Conservation (phyloP, 192 early-diverging fungal genomes). For the Coemansia pectinata region DNA sequence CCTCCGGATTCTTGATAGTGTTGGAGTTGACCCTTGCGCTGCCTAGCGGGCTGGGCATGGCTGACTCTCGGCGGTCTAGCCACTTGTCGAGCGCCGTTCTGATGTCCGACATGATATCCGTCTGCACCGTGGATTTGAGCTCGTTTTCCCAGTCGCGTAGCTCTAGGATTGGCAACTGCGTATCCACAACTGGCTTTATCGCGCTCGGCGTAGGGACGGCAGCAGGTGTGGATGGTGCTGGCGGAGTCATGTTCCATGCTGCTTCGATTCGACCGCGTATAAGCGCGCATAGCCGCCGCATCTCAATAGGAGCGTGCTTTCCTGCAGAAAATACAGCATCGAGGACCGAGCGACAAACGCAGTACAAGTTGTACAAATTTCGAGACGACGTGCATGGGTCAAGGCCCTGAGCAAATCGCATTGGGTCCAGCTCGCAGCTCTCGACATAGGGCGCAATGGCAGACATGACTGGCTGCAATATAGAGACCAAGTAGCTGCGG, state of each 20-base stretch:
- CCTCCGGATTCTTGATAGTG: background rate
- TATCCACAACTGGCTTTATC: conserved; percentile 4
- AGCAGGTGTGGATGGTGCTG: conserved; percentile 9
- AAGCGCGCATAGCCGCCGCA: conserved; percentile 49
- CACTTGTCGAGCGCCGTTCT: conserved; percentile 43
- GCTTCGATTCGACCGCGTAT: conserved; percentile 46
- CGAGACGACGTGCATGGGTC: conserved; percentile 24
- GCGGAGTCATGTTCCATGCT: conserved; percentile 29
- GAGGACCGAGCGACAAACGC: conserved; percentile 51
- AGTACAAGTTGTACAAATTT: conserved; percentile 53
- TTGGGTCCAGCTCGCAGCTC: conserved; percentile 55
- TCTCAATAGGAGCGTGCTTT: conserved; percentile 46
- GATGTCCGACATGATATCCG: conserved; percentile 46
- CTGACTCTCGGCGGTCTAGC: conserved; percentile 35
- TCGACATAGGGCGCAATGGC: conserved; percentile 44
- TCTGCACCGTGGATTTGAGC: conserved; percentile 39
- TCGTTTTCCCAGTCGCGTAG: conserved; percentile 48
- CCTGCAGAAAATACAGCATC: conserved; percentile 51
- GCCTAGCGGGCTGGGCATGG: background rate
- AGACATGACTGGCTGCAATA: conserved; percentile 50
- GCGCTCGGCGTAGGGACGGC: background rate
- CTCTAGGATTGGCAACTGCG: conserved; percentile 39
- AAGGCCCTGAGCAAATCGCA: conserved; percentile 27
- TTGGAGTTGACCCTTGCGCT: background rate
- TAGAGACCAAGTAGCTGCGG: conserved; percentile 48